phyloP scores from a whole-genome alignment of 148 eudicot species.

The Cornus controversa region DNA sequence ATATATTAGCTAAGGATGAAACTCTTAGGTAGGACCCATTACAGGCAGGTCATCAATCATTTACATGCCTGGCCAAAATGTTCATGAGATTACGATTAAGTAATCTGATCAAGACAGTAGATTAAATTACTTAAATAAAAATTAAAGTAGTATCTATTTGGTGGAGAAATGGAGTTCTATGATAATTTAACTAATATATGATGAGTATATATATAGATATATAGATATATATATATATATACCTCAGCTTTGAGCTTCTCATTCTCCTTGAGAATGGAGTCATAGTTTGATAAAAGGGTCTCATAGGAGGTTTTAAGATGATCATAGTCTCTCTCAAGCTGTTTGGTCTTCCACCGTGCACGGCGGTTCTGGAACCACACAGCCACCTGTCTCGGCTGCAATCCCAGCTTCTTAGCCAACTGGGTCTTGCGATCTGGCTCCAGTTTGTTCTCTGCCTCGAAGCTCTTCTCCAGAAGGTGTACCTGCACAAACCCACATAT shows the following conservation, averaged over 20 bases:
- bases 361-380: conserved; percentile 93
- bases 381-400: conserved; percentile 93
- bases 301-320: conserved; percentile 64
- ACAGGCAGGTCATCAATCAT: not conserved
- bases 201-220: not conserved
- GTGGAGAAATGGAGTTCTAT: not conserved
- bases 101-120: not conserved
- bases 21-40: conserved; percentile 2
- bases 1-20: not conserved
- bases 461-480: conserved; percentile 68
- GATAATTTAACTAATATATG: not conserved
- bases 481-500: conserved; percentile 31
- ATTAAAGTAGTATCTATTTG: not conserved
- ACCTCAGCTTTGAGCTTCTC: conserved; percentile 77
- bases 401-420: conserved; percentile 64
- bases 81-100: not conserved
- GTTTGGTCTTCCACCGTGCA: conserved; percentile 78
- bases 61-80: conserved; percentile 1
- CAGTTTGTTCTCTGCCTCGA: conserved; percentile 74
- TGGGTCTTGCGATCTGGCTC: conserved; percentile 74
- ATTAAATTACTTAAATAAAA: not conserved
- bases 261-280: conserved; percentile 47
- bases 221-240: too few relatives aligned
- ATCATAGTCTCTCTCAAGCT: conserved; percentile 73
- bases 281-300: conserved; percentile 44